Evolutionary conservation across 148 eudicot species (phyloP).

Genomic region (Fallopia convolvulus): DNA sequence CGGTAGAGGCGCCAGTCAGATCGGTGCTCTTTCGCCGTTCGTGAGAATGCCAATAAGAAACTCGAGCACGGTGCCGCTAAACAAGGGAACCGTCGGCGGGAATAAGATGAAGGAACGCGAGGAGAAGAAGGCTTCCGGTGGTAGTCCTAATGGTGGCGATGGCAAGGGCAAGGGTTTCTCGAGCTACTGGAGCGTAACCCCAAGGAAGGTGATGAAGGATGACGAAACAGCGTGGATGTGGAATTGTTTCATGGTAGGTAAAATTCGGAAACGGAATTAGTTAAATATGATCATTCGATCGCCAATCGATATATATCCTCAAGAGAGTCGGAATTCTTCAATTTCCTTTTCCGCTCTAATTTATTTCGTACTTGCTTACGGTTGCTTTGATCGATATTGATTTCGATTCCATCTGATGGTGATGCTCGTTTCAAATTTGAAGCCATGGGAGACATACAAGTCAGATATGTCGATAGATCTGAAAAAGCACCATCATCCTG

Average conservation of each 20-base stretch:
- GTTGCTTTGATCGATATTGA: too few species aligned
- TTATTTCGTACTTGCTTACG: too few species aligned
- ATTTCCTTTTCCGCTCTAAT: too few species aligned
- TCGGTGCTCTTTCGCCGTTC: constrained; percentile 19
- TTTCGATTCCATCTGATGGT: neutral
- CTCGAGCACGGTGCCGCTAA: neutral
- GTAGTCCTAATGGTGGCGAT: neutral
- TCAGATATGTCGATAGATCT: constrained; percentile 50
- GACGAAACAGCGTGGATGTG: constrained; percentile 79
- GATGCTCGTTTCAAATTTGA: neutral
- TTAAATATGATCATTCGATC: neutral
- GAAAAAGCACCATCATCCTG: constrained; percentile 55
- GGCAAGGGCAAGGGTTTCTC: constrained; percentile 17
- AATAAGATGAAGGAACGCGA: constrained; percentile 11
- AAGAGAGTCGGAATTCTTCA: too few species aligned
- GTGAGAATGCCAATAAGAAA: constrained; percentile 18
- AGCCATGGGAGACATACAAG: constrained; percentile 76
- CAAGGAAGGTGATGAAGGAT: constrained; percentile 39
- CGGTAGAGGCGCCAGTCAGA: constrained; percentile 12
- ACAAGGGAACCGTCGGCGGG: neutral
- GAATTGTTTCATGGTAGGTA: constrained; percentile 62
- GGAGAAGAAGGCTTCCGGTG: constrained; percentile 9
- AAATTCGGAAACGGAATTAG: neutral
- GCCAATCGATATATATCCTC: too few species aligned
- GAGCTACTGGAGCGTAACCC: constrained; percentile 54